Evolutionary conservation across 179 eudicot species (phyloP), one percentile per base, ranked within the genome.

Genomic region (Monotropa hypopitys): DNA sequence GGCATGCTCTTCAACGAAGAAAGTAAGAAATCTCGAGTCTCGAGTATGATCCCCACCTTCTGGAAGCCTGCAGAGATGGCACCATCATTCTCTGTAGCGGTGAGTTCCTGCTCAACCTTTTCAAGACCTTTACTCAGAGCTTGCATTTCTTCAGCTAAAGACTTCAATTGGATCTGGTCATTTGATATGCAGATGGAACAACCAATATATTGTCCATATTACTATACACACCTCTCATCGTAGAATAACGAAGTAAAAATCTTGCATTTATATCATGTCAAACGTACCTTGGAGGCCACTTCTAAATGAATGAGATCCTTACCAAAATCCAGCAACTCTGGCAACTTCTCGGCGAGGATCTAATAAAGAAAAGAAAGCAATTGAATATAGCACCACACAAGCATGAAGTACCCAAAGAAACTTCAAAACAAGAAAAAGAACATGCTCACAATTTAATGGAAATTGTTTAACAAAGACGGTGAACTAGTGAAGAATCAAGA

Each of bases 131-230:
- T 95, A 83, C 94, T 93, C 82, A 95, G 96, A 47, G 99, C 99
- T 93, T 95, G 99, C 99, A 95, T 92, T 90, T 95, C 99, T 87
- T 95, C 99, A 81, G 99, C 97, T 82, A 95, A 87, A 51, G 90
- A 73, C 86, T 93, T 95, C 83, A 95, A 82, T 89, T 95, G 97
- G 76, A 95, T 91, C 99, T 89, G 76, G 43, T 74, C 43, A 79
- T 46, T 70, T 15, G 23, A 77, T 42, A 56, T 20, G 79, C 30
- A 50, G 26, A 70, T 59, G 53, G 30, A 42, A 56, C 13, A 65
- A 53, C 21, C 57, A 72, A 62, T 0, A 30, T 38, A 28, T 61
- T 47, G 35, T 21, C 32, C 59, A 76, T 57, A 15, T 59, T 51
- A 49, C 74, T 71, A 15, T 18, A 62, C 47, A 40, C 21, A 21